A percentile compares a stretch with the other conserved stretches of the same genome.
Evolutionary conservation across 2,329 filamentous ascomycete species (phyloP).

Genomic region (Tolypocladium ophioglossoides): DNA sequence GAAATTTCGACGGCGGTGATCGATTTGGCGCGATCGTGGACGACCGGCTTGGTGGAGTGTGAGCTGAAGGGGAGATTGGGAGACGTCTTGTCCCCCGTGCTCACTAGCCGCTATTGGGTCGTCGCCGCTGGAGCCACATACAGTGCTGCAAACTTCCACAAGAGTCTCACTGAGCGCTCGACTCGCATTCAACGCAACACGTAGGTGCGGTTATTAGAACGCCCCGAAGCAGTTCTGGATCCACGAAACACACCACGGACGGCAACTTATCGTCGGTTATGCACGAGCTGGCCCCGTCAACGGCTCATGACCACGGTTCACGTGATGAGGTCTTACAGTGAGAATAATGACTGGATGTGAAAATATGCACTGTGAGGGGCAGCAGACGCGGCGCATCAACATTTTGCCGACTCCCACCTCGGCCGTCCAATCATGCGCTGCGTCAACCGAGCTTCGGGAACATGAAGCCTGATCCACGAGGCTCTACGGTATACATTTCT

Average conservation of each 20-base stretch:
- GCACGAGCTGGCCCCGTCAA: conserved; percentile 13
- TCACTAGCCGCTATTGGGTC: conserved; percentile 2
- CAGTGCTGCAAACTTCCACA: conserved; percentile 1
- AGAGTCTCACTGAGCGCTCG: background rate
- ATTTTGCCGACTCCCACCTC: conserved; percentile 13
- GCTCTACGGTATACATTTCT: background rate
- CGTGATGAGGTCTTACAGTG: conserved; percentile 24
- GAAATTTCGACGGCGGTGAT: background rate
- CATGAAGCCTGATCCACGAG: background rate
- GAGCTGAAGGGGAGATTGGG: conserved; percentile 4
- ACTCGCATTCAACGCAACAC: background rate
- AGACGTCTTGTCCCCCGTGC: conserved; percentile 3
- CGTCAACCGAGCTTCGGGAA: background rate
- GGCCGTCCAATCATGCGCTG: conserved; percentile 14
- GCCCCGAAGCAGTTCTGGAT: background rate
- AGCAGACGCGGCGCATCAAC: conserved; percentile 11
- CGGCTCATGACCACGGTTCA: conserved; percentile 21
- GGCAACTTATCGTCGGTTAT: background rate
- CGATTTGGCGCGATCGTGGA: conserved; percentile 3
- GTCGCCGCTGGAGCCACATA: conserved; percentile 2
- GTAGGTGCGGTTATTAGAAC: background rate
- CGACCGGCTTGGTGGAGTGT: conserved; percentile 4
- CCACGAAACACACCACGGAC: no score
- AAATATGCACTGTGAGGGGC: conserved; percentile 14
- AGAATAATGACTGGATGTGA: background rate